phyloP scores from a whole-genome alignment of 2,329 filamentous ascomycete species.

The Monosporascus sp. region DNA sequence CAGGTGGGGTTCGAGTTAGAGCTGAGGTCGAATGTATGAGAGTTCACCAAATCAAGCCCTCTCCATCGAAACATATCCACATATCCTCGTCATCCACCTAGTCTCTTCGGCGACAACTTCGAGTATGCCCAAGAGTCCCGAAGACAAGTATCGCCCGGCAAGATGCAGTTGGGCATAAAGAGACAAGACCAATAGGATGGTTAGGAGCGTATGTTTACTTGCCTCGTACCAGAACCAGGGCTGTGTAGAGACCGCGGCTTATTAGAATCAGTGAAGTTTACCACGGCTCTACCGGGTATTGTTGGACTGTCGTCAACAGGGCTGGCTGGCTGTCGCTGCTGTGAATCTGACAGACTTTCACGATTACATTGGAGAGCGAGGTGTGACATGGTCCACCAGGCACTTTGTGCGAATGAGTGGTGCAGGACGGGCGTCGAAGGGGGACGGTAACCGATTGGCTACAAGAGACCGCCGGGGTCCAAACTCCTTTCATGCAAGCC shows the following conservation, averaged over 20 bases:
- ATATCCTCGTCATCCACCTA: neutral
- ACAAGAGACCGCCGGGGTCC: slow-evolving; percentile 5
- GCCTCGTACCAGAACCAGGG: slow-evolving; percentile 13
- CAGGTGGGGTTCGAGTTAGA: slow-evolving; percentile 26
- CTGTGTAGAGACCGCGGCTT: slow-evolving; percentile 19
- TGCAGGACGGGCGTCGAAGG: slow-evolving; percentile 16
- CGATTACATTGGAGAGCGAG: slow-evolving; percentile 39
- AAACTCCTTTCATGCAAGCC: slow-evolving; percentile 5
- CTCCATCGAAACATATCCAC: neutral
- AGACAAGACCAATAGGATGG: neutral
- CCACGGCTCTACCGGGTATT: slow-evolving; percentile 32
- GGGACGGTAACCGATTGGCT: slow-evolving; percentile 23
- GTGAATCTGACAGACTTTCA: slow-evolving; percentile 33
- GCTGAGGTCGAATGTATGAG: slow-evolving; percentile 18
- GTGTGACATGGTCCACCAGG: slow-evolving; percentile 49
- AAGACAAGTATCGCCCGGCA: neutral
- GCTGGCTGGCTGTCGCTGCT: slow-evolving; percentile 10
- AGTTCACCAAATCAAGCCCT: slow-evolving; percentile 4
- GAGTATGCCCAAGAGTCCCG: neutral
- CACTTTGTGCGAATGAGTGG: slow-evolving; percentile 8
- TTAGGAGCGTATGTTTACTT: slow-evolving; percentile 1
- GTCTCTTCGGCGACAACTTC: neutral
- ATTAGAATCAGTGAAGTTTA: slow-evolving; percentile 20
- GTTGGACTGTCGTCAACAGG: slow-evolving; percentile 40
- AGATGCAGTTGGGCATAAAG: neutral